phyloP scores from a whole-genome alignment of 2,329 filamentous ascomycete species.

The Sclerotinia sclerotiorum region DNA sequence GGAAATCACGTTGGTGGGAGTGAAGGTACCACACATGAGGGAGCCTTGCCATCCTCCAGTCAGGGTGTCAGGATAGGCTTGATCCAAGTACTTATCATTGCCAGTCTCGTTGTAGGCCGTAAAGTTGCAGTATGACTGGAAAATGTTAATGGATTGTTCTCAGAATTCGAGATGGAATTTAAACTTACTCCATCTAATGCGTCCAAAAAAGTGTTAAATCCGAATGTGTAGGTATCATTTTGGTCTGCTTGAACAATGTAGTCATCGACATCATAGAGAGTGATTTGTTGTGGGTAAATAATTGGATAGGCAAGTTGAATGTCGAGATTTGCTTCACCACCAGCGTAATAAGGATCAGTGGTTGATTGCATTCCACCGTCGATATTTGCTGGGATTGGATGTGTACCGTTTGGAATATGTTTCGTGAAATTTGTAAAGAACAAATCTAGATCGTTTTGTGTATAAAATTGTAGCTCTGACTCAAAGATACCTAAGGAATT shows the following conservation, averaged over 20 bases:
- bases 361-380: conserved; percentile 43
- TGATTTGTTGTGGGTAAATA: conserved; percentile 44
- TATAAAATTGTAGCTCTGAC: conserved; percentile 42
- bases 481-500: conserved; percentile 45
- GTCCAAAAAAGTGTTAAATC: conserved; percentile 50
- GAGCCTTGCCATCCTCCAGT: conserved; percentile 24
- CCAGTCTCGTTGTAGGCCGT: conserved; percentile 44
- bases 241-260: conserved; percentile 28
- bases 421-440: conserved; percentile 39
- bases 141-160: conserved; percentile 29
- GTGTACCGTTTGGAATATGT: conserved; percentile 38
- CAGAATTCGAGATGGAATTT: conserved; percentile 20
- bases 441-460: conserved; percentile 41
- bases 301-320: conserved; percentile 42
- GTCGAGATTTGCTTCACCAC: conserved; percentile 42
- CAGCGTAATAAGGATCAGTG: conserved; percentile 33
- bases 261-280: conserved; percentile 46
- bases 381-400: conserved; percentile 40
- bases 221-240: conserved; percentile 39
- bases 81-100: conserved; percentile 35
- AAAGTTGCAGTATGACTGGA: conserved; percentile 46
- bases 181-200: conserved; percentile 44
- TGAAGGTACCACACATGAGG: conserved; percentile 42
- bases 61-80: conserved; percentile 36
- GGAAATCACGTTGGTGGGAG: conserved; percentile 54